Base-by-base conservation (phyloP, 2,329 filamentous ascomycete genomes). In the Cladophialophora immunda region DNA sequence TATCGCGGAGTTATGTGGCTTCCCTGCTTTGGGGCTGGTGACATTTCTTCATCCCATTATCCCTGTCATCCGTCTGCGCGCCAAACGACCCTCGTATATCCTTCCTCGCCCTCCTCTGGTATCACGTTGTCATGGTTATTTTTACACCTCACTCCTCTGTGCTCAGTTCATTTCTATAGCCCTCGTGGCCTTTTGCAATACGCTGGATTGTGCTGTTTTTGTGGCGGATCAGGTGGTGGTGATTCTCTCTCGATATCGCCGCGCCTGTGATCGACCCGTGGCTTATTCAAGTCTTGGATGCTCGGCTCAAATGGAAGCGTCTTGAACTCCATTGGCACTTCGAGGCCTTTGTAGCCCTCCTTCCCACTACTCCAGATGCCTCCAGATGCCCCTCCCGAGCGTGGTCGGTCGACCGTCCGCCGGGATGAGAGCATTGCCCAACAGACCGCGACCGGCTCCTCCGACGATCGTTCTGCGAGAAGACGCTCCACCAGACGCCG, bases 331-430 rank as follows among this genome's bases (percentile, higher is more conserved):
- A 25, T 25, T 25, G 45, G 45, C 22, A 50, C 45, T 9, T 50
- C 45, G 45, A 50, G 19, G 22, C 22, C 45, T 50, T 11, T 45
- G 38, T 45, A 11, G 19, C 17, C 5, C 7, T 9, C 17, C n/a
- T 22, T 19, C 9, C 38, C 4, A 41, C 45, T 50, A 22, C 45
- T 38, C 13, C 19, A 22, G 11, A 66, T 63, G 64, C 59, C 64
- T 58, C 15, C 47, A 13, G 13, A 53, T 6, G n/a, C 38, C 17
- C 41, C 17, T 11, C n/a, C 58, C 17, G 57, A 52, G 30, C 47
- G 64, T 32, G 58, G 58, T 22, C 52, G 59, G n/a, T 62, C 59
- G 22, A 62, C 58, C 27, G 32, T 38, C n/a, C 11, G 45, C 27
- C 65, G 38, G 29, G 57, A 67, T 55, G 52, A 58, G 54, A 45